A percentile compares a stretch with the other conserved stretches of the same genome.
Evolutionary conservation across 2,329 filamentous ascomycete species (phyloP).

Genomic region (Phyllosticta capitalensis): DNA sequence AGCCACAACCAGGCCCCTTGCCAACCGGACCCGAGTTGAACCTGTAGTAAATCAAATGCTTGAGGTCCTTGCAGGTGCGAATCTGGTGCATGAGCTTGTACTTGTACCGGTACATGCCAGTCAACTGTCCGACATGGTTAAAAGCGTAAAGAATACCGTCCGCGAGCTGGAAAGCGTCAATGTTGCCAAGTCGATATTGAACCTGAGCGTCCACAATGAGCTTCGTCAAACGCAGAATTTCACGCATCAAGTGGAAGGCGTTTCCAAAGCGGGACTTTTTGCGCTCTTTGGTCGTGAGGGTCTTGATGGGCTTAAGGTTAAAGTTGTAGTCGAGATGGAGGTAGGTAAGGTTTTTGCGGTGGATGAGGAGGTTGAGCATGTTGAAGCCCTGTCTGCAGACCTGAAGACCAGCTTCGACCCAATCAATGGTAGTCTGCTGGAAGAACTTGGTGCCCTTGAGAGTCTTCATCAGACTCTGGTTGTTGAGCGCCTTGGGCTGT

Average conservation of each 20-base stretch:
- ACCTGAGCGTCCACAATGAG: conserved; percentile 98
- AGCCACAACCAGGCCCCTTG: conserved; percentile 94
- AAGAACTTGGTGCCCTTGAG: conserved; percentile 98
- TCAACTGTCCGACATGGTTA: conserved; percentile 96
- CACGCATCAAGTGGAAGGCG: conserved; percentile 97
- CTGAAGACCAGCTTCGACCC: conserved; percentile 97
- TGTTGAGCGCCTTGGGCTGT: conserved; percentile 89
- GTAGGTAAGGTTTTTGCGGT: conserved; percentile 97
- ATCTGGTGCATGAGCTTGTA: conserved; percentile 99
- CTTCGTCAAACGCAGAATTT: conserved; percentile 91
- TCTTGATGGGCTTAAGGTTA: conserved; percentile 98
- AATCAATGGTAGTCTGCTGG: conserved; percentile 98
- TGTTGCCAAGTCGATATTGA: conserved; percentile 93
- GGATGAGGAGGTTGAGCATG: conserved; percentile 95
- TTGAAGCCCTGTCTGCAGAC: conserved; percentile 98
- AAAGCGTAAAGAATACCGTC: conserved; percentile 99
- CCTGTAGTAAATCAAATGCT: conserved; percentile 97
- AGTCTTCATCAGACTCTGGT: conserved; percentile 80
- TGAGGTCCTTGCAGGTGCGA: conserved; percentile 95
- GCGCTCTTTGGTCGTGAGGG: conserved; percentile 92
- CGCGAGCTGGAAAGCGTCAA: conserved; percentile 96
- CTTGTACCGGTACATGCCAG: conserved; percentile 99
- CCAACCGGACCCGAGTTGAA: conserved; percentile 96
- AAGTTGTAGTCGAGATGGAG: conserved; percentile 99
- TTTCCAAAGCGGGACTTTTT: conserved; percentile 99